Percentiles rank a stretch among this genome's conserved stretches.
These are phyloP conservation scores for Taphrina populina DNA, from an alignment of 1,139 yeast species.

Conservation along the genomic window DNA sequence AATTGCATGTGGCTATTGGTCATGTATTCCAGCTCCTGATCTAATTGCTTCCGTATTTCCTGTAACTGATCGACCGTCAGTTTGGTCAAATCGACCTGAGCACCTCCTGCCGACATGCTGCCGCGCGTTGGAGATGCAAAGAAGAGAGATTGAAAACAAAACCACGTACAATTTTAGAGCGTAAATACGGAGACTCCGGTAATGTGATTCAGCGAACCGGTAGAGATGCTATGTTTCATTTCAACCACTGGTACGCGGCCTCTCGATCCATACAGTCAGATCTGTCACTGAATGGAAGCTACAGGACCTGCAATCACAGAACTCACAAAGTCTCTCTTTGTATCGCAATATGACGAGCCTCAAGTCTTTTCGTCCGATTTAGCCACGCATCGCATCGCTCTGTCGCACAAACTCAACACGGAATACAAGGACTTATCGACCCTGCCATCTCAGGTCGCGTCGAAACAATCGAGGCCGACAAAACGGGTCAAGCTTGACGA, in stretches of 20 bases:
- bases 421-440: slow-evolving; percentile 39
- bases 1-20: slow-evolving; percentile 81
- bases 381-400: slow-evolving; percentile 7
- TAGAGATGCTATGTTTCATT: too few relatives aligned
- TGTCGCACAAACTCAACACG: slow-evolving; percentile 37
- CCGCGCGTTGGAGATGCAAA: neutral
- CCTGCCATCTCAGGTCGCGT: slow-evolving; percentile 40
- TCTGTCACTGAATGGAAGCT: too few relatives aligned
- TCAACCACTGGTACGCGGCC: too few relatives aligned
- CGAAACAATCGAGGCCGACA: slow-evolving; percentile 38
- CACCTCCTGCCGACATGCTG: slow-evolving; percentile 22
- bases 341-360: slow-evolving; percentile 7
- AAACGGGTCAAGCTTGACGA: slow-evolving; percentile 31
- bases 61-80: slow-evolving; percentile 80
- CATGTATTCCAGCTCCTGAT: slow-evolving; percentile 81
- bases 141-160: neutral
- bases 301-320: too few relatives aligned
- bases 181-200: too few relatives aligned
- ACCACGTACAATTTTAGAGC: too few relatives aligned
- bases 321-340: slow-evolving; percentile 6
- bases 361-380: slow-evolving; percentile 4
- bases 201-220: too few relatives aligned
- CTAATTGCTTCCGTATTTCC: slow-evolving; percentile 79
- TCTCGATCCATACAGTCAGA: too few relatives aligned
- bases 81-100: slow-evolving; percentile 56